These are phyloP conservation scores for Lophiotrema nucula DNA, from an alignment of 495 filamentous ascomycete genomes.

Conservation along the genomic window DNA sequence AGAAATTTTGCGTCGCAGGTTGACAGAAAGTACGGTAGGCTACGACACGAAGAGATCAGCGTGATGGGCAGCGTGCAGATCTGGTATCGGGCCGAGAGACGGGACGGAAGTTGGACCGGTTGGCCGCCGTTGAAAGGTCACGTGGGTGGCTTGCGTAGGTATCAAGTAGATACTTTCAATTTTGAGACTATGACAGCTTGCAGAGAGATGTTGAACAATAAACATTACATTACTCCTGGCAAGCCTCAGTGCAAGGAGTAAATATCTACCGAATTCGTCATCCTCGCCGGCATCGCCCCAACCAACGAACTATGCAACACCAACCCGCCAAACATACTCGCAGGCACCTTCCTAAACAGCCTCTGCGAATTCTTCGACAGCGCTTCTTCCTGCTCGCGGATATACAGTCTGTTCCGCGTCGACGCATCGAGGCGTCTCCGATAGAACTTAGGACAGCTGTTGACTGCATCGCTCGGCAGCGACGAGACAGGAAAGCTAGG, in stretches of 20 bases:
- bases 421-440: slow-evolving; percentile 22
- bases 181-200: too few relatives aligned
- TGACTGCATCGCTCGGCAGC: slow-evolving; percentile 19
- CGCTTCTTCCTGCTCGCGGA: slow-evolving; percentile 13
- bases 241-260: slow-evolving; percentile 23
- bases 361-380: slow-evolving; percentile 27
- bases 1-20: too few relatives aligned
- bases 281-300: slow-evolving; percentile 15
- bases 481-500: slow-evolving; percentile 14
- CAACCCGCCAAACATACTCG: slow-evolving; percentile 21
- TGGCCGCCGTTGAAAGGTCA: too few relatives aligned
- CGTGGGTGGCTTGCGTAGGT: too few relatives aligned
- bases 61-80: too few relatives aligned
- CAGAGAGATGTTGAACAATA: too few relatives aligned
- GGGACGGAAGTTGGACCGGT: too few relatives aligned
- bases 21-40: too few relatives aligned
- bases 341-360: slow-evolving; percentile 24
- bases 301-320: slow-evolving; percentile 28
- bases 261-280: slow-evolving; percentile 30
- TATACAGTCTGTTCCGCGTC: slow-evolving; percentile 25
- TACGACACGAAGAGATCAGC: too few relatives aligned
- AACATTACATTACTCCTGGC: too few relatives aligned
- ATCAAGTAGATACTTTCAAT: too few relatives aligned
- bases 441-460: slow-evolving; percentile 22
- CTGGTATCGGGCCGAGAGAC: too few relatives aligned